Evolutionary conservation across 495 filamentous ascomycete species (phyloP), one percentile per base, ranked within the genome.

Genomic region (Rusavskia elegans): DNA sequence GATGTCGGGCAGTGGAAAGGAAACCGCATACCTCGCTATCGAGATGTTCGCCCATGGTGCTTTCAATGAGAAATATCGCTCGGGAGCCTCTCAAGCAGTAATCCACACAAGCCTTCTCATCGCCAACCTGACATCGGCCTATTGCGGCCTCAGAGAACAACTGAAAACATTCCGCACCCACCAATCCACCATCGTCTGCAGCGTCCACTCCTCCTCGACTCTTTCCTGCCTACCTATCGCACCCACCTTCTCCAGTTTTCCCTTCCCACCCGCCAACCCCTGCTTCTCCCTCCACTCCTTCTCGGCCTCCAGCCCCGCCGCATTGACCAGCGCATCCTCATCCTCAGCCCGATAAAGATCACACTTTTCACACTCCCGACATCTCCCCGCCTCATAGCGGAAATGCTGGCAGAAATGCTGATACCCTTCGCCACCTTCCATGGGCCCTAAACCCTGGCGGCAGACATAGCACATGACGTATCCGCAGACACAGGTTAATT

Each of bases 401-500:
- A 98, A 96, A 66, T 98, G 92, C 58, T 95, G 79, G 62, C 92
- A 98, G 59, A 95, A 98, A 64, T 98, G 92, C 25, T 76, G 67
- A 60, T 98, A 96, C 7, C 89, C 84, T 57, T 85, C 76, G 1
- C 72, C 71, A 42, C 68, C 70, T 65, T 65, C 20, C 64, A 63
- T 4, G 61, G 64, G 7, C 61, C 65, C 68, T 0, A 76, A 61
- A 19, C 70, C 71, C 55, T 75, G 71, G 25, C 85, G 83, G 61
- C 85, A 94, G 39, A 94, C 76, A 55, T 94, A 96, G 68, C 92
- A 98, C 92, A 98, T 98, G 54, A 83, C 82, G 66, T 96, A 98
- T 0, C 92, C 89, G 64, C 92, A 98, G n/a, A 86, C 76, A 63
- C 92, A 98, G n/a, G 85, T 89, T 16, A 98, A 68, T 64, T 95